Conservation (phyloP, 257 asterid species). For the Scutellaria minor region DNA sequence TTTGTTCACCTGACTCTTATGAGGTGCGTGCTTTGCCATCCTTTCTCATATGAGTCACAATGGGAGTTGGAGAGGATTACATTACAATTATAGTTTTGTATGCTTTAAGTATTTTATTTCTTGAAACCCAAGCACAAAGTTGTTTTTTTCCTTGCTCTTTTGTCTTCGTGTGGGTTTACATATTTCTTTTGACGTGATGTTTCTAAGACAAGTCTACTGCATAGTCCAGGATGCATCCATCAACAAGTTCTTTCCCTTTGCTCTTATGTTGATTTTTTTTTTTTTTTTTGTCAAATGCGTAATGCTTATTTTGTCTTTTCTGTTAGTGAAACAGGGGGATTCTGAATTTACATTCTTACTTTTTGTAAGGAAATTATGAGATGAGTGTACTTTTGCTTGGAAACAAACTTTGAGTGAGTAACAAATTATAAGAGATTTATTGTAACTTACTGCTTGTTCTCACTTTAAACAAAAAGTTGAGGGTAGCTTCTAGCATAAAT, state of each 20-base stretch:
- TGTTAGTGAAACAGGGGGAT: neutral
- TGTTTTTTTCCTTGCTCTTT: conserved; percentile 8
- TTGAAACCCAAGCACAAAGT: neutral
- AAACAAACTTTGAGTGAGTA: conserved; percentile 1
- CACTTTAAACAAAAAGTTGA: neutral
- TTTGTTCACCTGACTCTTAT: neutral
- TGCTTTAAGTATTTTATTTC: neutral
- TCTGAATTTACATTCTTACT: neutral
- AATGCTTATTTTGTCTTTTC: conserved; percentile 3
- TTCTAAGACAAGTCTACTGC: neutral
- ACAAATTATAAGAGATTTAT: neutral
- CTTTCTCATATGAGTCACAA: neutral
- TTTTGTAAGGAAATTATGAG: neutral
- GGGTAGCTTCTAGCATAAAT: no score
- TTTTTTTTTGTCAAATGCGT: conserved; percentile 14
- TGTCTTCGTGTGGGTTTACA: conserved; percentile 14
- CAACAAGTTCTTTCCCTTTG: neutral
- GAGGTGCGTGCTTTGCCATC: conserved; percentile 12
- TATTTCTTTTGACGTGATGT: neutral
- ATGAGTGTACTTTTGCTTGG: neutral
- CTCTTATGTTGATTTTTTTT: neutral
- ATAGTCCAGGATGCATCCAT: neutral
- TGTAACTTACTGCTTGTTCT: neutral
- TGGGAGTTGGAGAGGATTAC: neutral
- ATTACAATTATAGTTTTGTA: neutral